Percentiles rank a stretch among this genome's conserved stretches.
phyloP scores from a whole-genome alignment of 2,329 filamentous ascomycete genomes.

The Cyphellophora attinorum region DNA sequence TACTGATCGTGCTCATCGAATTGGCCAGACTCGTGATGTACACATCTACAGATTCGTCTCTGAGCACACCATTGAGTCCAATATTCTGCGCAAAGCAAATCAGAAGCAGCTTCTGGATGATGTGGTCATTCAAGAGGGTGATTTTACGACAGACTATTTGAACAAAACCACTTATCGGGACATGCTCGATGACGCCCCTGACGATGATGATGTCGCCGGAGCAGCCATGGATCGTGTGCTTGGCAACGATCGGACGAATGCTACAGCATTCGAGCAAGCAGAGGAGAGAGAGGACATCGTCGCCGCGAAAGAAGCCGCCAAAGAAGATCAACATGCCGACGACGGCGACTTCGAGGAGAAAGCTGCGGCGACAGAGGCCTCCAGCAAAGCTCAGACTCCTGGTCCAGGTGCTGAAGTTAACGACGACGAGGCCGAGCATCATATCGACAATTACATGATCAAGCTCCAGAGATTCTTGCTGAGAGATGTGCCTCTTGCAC shows the following conservation, averaged over 20 bases:
- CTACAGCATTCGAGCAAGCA: slow-evolving; percentile 72
- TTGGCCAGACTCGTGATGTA: slow-evolving; percentile 93
- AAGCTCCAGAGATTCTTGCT: slow-evolving; percentile 54
- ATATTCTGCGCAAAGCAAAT: slow-evolving; percentile 90
- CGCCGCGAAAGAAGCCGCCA: slow-evolving; percentile 78
- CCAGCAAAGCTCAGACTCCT: slow-evolving; percentile 20
- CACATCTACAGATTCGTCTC: slow-evolving; percentile 94
- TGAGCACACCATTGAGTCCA: slow-evolving; percentile 93
- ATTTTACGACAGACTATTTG: slow-evolving; percentile 95
- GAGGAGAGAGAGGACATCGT: slow-evolving; percentile 88
- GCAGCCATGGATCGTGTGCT: slow-evolving; percentile 81
- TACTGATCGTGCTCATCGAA: slow-evolving; percentile 92
- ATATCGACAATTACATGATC: slow-evolving; percentile 69
- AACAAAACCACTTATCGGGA: slow-evolving; percentile 64
- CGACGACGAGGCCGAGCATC: slow-evolving; percentile 29
- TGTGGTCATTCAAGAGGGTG: slow-evolving; percentile 94
- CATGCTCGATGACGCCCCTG: slow-evolving; percentile 46
- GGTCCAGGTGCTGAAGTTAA: slow-evolving; percentile 18
- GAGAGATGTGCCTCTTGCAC: slow-evolving; percentile 37
- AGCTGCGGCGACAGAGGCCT: slow-evolving; percentile 23
- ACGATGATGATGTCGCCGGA: slow-evolving; percentile 55
- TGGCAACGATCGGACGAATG: slow-evolving; percentile 42
- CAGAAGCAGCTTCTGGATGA: slow-evolving; percentile 98
- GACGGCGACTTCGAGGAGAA: slow-evolving; percentile 75
- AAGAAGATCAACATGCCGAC: slow-evolving; percentile 74